Percentiles rank a stretch among this genome's conserved stretches.
These are phyloP conservation scores for Didymella segeticola DNA, from an alignment of 2,329 filamentous ascomycete species.

Conservation along the genomic window DNA sequence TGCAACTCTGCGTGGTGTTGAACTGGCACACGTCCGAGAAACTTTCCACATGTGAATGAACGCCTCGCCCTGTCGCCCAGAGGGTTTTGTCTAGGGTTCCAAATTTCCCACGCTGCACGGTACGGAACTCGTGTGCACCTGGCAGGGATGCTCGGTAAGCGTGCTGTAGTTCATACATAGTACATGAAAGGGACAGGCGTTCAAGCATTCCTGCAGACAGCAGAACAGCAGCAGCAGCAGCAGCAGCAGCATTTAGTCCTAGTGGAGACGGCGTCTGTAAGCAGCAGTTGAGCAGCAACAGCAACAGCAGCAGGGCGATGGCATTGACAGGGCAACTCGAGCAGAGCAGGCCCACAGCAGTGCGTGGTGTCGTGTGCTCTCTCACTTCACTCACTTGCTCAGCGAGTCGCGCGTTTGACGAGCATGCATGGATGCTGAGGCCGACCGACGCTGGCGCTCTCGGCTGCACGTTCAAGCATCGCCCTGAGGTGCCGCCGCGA, in stretches of 20 bases:
- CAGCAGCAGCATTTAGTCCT: background rate
- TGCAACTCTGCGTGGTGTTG: slow-evolving; percentile 11
- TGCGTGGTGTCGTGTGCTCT: slow-evolving; percentile 3
- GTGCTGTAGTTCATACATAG: no score
- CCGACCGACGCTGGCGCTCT: slow-evolving; percentile 20
- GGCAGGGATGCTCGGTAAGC: slow-evolving; percentile 7
- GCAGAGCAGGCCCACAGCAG: background rate
- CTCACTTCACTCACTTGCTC: background rate
- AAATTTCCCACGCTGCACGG: slow-evolving; percentile 12
- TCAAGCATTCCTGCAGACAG: slow-evolving; percentile 9
- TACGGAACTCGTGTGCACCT: slow-evolving; percentile 9
- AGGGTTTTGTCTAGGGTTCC: slow-evolving; percentile 12
- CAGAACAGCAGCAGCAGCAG: background rate
- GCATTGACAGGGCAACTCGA: no score
- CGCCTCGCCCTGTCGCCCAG: no score
- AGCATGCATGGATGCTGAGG: slow-evolving; percentile 11
- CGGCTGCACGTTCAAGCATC: slow-evolving; percentile 24
- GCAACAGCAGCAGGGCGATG: background rate
- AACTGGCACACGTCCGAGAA: slow-evolving; percentile 4
- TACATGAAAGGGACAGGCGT: slow-evolving; percentile 10
- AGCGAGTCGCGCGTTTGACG: slow-evolving; percentile 11
- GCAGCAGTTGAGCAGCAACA: background rate
- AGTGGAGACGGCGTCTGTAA: no score
- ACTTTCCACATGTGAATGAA: slow-evolving; percentile 14
- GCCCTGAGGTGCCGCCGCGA: slow-evolving; percentile 14